A percentile compares a stretch with the other conserved stretches of the same genome.
Conservation (phyloP, 164 flowering plant species). For the Tetrastigma voinierianum region DNA sequence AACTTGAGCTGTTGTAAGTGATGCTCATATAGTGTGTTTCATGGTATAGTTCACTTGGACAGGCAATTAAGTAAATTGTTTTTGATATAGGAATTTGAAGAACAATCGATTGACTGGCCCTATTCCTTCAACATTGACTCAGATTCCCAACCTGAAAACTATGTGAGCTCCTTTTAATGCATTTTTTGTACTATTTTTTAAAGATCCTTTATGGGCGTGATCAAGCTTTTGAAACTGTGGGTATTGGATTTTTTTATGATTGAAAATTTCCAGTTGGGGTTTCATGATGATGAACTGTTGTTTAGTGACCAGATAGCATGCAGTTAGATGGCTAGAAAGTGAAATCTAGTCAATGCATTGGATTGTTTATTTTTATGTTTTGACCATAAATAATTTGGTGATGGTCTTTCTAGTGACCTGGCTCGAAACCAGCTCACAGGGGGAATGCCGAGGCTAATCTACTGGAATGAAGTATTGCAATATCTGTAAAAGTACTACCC, state of each 20-base stretch:
- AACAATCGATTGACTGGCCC: conserved; percentile 85
- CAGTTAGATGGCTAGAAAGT: too few species aligned
- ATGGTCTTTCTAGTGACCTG: conserved; percentile 54
- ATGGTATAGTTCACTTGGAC: too few species aligned
- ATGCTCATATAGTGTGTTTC: background rate
- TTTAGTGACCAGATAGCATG: too few species aligned
- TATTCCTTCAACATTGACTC: conserved; percentile 88
- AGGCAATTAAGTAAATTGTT: background rate
- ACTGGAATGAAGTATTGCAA: conserved; percentile 94
- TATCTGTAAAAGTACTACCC: conserved; percentile 65
- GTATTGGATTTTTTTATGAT: background rate
- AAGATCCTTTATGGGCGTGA: background rate
- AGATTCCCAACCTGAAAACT: conserved; percentile 80
- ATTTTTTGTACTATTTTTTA: background rate
- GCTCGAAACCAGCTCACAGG: conserved; percentile 84
- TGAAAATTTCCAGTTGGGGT: background rate
- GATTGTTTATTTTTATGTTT: background rate
- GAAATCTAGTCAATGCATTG: too few species aligned
- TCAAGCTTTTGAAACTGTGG: background rate
- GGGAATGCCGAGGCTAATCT: conserved; percentile 82
- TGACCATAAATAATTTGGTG: background rate
- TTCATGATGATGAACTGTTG: too few species aligned
- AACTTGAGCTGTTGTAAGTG: conserved; percentile 75
- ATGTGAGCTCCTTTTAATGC: conserved; percentile 43
- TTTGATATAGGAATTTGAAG: conserved; percentile 60